These are phyloP conservation scores for Boletus coccyginus DNA, from an alignment of 768 basidiomycete genomes.

Conservation along the genomic window DNA sequence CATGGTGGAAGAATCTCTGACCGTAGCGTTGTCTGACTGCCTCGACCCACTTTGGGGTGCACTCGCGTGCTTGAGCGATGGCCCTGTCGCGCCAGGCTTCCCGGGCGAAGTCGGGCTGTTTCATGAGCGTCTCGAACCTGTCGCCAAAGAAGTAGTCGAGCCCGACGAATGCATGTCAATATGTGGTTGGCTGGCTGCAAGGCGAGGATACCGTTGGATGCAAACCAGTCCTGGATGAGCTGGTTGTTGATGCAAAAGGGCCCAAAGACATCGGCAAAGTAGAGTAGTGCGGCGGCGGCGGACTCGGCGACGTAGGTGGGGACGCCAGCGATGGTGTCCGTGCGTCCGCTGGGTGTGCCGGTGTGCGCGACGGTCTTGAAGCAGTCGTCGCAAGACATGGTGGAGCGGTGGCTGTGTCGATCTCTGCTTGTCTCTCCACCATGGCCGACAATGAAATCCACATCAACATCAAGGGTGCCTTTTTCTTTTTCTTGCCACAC, in stretches of 20 bases:
- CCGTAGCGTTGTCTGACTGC: conserved; percentile 50
- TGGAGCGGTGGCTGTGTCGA: conserved; percentile 26
- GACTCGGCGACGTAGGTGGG: conserved; percentile 57
- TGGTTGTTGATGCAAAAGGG: conserved; percentile 58
- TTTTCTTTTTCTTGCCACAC: too few species aligned
- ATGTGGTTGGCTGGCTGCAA: too few species aligned
- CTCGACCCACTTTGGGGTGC: conserved; percentile 50
- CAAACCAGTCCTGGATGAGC: conserved; percentile 63
- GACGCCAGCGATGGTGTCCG: conserved; percentile 36
- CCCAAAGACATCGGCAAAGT: conserved; percentile 58
- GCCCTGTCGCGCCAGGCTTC: conserved; percentile 41
- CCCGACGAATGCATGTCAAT: conserved; percentile 36
- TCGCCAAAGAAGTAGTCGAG: conserved; percentile 67
- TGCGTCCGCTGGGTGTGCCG: conserved; percentile 43
- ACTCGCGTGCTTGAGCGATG: conserved; percentile 35
- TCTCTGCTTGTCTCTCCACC: conserved; percentile 25
- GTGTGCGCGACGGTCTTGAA: conserved; percentile 49
- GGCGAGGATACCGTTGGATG: conserved; percentile 45
- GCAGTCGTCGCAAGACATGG: conserved; percentile 51
- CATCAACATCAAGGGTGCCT: conserved; percentile 67
- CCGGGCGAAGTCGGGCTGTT: conserved; percentile 38
- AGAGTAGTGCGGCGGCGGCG: conserved; percentile 38
- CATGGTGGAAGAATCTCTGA: conserved; percentile 16
- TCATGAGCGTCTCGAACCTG: conserved; percentile 40
- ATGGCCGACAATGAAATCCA: conserved; percentile 62